Evolutionary conservation across 345 rosid species (phyloP), one percentile per base, ranked within the genome.

Genomic region (Sisymbrium irio): DNA sequence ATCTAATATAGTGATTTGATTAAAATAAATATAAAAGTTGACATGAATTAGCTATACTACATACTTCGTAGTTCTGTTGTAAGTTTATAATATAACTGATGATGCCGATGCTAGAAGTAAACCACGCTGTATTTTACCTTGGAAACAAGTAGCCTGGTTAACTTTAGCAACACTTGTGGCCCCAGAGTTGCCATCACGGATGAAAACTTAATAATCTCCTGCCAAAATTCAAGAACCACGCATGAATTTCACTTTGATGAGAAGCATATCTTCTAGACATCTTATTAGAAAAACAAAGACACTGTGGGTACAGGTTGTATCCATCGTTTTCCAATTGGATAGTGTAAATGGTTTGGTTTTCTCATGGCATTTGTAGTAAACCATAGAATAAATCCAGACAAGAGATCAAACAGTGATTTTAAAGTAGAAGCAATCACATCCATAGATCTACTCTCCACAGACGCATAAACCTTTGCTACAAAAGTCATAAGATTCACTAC

Each of bases 261-360:
- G 25, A 57, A 57, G 4, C 27, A 33, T 17, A 57, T 36, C 45
- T 18, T 22, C 32, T 50, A 6, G 2, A 46, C 25, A 50, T 4
- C 8, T 22, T 20, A 18, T 32, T 12, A 32, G 4, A 18, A 37
- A 15, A 35, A 32, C 7, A 35, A 71, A 49, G 60, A 49, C n/a
- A n/a, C 44, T 82, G 60, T 80, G n/a, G 89, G 93, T 79, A 91
- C 96, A 5, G 96, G 97, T 39, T 91, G 97, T 96, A 91, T 91
- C 63, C 93, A 75, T 46, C 80, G 83, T 81, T 89, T 91, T n/a
- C 97, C 97, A 22, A 22, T 3, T 1, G 25, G 3, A 22, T 22
- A 22, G 25, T 22, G 25, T 22, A 22, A 1, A 22, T 80, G 87
- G 64, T 91, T 91, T 17, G 91, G 96, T 37, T 77, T 87, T 13